phyloP scores from a whole-genome alignment of 2,329 filamentous ascomycete genomes.

The Aspergillus carbonarius region DNA sequence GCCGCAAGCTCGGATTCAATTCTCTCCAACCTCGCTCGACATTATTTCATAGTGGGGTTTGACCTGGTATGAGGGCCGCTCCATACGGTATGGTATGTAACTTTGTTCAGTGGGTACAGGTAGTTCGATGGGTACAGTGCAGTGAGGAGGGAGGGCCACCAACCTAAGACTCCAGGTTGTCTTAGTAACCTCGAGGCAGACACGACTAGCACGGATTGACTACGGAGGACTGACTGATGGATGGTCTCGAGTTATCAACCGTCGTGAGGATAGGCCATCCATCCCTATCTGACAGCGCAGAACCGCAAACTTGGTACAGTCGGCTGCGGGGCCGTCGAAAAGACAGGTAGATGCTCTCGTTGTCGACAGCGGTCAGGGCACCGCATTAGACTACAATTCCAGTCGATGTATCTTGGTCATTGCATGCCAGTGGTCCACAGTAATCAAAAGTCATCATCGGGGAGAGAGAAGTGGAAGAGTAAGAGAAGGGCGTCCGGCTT shows the following conservation, averaged over 20 bases:
- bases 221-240: not conserved
- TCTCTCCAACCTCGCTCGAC: not conserved
- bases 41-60: slow-evolving; percentile 16
- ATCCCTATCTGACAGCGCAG: slow-evolving; percentile 22
- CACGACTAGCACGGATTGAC: not conserved
- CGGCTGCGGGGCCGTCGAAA: slow-evolving; percentile 25
- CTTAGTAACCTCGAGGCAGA: not conserved
- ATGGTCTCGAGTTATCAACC: not conserved
- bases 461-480: not conserved
- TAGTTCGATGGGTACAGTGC: not conserved
- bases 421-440: slow-evolving; percentile 2
- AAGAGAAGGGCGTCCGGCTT: not conserved
- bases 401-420: slow-evolving; percentile 5
- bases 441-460: not conserved
- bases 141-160: not conserved
- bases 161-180: slow-evolving; percentile 1
- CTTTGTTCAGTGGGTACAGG: slow-evolving; percentile 12
- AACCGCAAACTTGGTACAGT: slow-evolving; percentile 23
- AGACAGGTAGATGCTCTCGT: not conserved
- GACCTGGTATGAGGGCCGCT: slow-evolving; percentile 15
- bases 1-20: slow-evolving; percentile 3
- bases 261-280: not conserved
- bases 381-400: not conserved
- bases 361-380: not conserved
- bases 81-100: slow-evolving; percentile 21